These are phyloP conservation scores for Nicotiana noctiflora DNA, from an alignment of 257 asterid genomes.

Conservation along the genomic window DNA sequence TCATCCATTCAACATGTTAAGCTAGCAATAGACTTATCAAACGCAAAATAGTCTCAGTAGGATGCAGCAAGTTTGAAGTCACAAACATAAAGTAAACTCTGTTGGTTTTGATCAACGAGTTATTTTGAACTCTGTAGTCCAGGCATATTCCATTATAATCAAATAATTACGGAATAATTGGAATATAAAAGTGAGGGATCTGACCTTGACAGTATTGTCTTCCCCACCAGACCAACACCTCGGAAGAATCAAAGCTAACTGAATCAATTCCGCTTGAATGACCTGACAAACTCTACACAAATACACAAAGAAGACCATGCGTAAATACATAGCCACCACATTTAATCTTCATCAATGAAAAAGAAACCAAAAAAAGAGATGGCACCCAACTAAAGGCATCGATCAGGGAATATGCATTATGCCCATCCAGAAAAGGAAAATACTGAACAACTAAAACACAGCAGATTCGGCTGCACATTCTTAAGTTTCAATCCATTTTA, in stretches of 20 bases:
- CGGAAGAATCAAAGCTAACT: slow-evolving; percentile 94
- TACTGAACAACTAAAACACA: background rate
- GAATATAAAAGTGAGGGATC: slow-evolving; percentile 13
- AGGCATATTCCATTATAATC: background rate
- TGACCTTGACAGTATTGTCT: slow-evolving; percentile 97
- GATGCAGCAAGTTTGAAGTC: background rate
- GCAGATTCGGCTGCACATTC: background rate
- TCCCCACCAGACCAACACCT: slow-evolving; percentile 97
- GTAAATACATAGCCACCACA: background rate
- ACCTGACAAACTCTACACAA: slow-evolving; percentile 87
- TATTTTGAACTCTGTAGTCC: background rate
- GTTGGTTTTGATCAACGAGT: background rate
- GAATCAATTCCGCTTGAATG: slow-evolving; percentile 99
- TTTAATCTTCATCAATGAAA: background rate
- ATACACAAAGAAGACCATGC: slow-evolving; percentile 18
- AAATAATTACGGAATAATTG: background rate
- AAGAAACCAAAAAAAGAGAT: background rate
- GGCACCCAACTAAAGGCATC: background rate
- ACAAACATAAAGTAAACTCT: background rate
- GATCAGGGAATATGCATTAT: background rate
- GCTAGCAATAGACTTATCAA: slow-evolving; percentile 3
- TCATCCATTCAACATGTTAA: background rate
- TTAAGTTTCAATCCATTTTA: background rate
- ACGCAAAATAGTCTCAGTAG: background rate
- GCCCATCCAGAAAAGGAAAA: background rate